Evolutionary conservation across 2,329 filamentous ascomycete species (phyloP).

Genomic region (Calcarisporium arbuscula): DNA sequence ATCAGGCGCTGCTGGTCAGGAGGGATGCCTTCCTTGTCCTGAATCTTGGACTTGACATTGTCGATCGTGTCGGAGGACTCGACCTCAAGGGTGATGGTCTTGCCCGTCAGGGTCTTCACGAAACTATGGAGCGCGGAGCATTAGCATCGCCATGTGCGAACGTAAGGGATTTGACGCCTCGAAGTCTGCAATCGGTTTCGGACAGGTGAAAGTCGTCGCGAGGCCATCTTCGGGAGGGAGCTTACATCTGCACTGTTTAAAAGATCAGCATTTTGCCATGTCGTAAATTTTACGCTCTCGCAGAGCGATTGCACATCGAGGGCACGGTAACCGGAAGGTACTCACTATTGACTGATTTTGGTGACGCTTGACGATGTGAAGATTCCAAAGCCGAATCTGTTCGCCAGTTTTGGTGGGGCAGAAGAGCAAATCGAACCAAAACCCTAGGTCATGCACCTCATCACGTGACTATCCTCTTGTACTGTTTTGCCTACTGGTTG

Average conservation of each 20-base stretch:
- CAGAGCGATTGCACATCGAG: neutral
- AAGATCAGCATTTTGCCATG: slow-evolving; percentile 42
- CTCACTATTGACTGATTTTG: slow-evolving; percentile 55
- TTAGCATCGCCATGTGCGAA: too few species aligned
- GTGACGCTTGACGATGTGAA: slow-evolving; percentile 40
- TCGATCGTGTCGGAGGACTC: slow-evolving; percentile 99
- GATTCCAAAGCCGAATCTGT: slow-evolving; percentile 29
- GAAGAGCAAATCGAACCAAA: slow-evolving; percentile 24
- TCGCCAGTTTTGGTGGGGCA: slow-evolving; percentile 40
- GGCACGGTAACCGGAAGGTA: slow-evolving; percentile 17
- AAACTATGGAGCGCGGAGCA: too few species aligned
- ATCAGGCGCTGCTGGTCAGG: slow-evolving; percentile 98
- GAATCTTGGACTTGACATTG: slow-evolving; percentile 99
- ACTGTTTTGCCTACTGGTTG: neutral
- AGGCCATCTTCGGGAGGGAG: too few species aligned
- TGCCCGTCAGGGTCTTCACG: slow-evolving; percentile 99
- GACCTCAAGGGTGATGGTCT: slow-evolving; percentile 99
- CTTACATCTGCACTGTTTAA: slow-evolving; percentile 82
- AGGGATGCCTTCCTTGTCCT: slow-evolving; percentile 98
- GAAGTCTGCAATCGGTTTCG: too few species aligned
- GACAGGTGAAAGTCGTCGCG: too few species aligned
- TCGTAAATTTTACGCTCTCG: too few species aligned
- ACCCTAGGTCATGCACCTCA: slow-evolving; percentile 27
- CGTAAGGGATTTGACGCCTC: too few species aligned
- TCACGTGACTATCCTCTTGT: slow-evolving; percentile 27